A percentile compares a stretch with the other conserved stretches of the same genome.
phyloP scores from a whole-genome alignment of 1,284 basidiomycete species.

The Malassezia cuniculi region DNA sequence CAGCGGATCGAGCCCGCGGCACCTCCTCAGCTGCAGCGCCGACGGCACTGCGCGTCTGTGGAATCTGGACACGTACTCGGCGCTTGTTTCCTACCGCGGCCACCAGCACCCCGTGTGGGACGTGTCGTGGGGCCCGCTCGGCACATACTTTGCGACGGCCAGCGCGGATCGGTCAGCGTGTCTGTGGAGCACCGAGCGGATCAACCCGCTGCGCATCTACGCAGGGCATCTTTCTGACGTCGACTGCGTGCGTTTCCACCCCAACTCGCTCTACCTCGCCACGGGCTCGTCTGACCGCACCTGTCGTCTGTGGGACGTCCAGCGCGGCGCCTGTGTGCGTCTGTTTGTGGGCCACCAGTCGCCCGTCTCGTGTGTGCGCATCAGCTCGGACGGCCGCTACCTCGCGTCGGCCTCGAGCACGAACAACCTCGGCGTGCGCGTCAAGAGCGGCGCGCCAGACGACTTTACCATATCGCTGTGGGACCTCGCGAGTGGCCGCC shows the following conservation, averaged over 20 bases:
- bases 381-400: constrained; percentile 85
- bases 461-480: constrained; percentile 87
- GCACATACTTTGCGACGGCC: constrained; percentile 93
- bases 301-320: constrained; percentile 95
- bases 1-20: constrained; percentile 68
- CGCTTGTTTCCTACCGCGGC: constrained; percentile 83
- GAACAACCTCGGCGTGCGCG: constrained; percentile 17
- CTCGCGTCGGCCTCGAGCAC: constrained; percentile 60
- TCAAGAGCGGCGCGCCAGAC: constrained; percentile 48
- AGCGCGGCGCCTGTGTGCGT: constrained; percentile 78
- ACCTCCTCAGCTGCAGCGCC: constrained; percentile 82
- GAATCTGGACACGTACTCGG: constrained; percentile 88
- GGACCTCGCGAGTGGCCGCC: constrained; percentile 82
- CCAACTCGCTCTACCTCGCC: constrained; percentile 90
- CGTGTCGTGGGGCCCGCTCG: constrained; percentile 92
- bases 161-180: constrained; percentile 87
- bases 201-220: constrained; percentile 76
- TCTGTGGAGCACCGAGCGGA: constrained; percentile 87
- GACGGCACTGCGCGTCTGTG: constrained; percentile 83
- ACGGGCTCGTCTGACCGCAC: constrained; percentile 94
- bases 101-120: constrained; percentile 98
- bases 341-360: constrained; percentile 93
- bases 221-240: constrained; percentile 94
- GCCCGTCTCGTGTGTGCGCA: constrained; percentile 69
- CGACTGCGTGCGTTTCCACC: constrained; percentile 90